phyloP scores from a whole-genome alignment of 768 basidiomycete species.

The Phylloporus scabripes region DNA sequence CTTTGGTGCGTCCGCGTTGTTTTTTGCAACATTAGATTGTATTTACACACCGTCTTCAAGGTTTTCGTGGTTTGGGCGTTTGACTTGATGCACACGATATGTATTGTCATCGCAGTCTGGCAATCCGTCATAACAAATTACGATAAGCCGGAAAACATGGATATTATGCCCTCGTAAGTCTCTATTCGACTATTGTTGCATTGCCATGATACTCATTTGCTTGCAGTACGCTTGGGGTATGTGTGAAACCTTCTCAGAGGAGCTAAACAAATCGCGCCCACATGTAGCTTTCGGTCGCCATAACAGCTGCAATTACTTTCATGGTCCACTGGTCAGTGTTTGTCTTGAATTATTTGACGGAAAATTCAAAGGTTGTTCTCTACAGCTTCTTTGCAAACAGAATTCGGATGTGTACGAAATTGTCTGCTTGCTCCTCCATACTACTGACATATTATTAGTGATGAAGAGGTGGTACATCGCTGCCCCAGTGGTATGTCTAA shows the following conservation, averaged over 20 bases:
- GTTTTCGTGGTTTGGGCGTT: constrained; percentile 26
- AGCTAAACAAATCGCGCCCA: neutral
- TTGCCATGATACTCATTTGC: neutral
- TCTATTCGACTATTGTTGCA: rapidly evolving
- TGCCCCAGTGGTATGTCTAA: constrained; percentile 21
- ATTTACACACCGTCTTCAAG: constrained; percentile 5
- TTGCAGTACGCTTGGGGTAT: constrained; percentile 26
- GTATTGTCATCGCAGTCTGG: constrained; percentile 25
- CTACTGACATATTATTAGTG: constrained; percentile 17
- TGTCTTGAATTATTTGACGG: neutral
- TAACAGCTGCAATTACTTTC: constrained; percentile 29
- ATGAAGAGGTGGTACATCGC: constrained; percentile 32
- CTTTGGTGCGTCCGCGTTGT: constrained; percentile 15
- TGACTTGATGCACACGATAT: constrained; percentile 26
- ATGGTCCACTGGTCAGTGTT: constrained; percentile 29
- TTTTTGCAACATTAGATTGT: neutral
- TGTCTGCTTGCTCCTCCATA: neutral
- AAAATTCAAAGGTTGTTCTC: neutral
- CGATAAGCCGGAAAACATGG: constrained; percentile 22
- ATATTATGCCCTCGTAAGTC: constrained; percentile 27
- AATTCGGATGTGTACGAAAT: constrained; percentile 29
- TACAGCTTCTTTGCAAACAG: constrained; percentile 31
- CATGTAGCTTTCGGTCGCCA: constrained; percentile 28
- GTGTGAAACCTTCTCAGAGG: neutral
- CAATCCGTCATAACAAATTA: constrained; percentile 24